These are phyloP conservation scores for Trichoderma pleuroti DNA, from an alignment of 2,329 filamentous ascomycete species.

Conservation along the genomic window DNA sequence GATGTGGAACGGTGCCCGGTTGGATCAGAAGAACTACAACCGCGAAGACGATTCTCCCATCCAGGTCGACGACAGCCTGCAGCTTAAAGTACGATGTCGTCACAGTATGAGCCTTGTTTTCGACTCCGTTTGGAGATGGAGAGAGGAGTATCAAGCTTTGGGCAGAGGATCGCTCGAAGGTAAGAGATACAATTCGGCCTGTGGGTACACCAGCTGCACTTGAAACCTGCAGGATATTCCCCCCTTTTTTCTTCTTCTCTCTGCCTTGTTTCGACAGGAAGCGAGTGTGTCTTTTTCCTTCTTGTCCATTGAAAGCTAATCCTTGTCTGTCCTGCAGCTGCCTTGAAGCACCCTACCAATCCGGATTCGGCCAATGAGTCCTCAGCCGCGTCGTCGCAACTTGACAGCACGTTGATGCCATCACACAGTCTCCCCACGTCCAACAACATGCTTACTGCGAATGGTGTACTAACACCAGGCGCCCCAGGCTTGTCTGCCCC, in stretches of 20 bases:
- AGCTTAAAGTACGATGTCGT: conserved; percentile 76
- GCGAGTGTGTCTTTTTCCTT: not conserved
- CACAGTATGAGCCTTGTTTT: conserved; percentile 85
- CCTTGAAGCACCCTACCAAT: conserved; percentile 82
- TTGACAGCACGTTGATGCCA: conserved; percentile 57
- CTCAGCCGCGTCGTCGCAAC: conserved; percentile 63
- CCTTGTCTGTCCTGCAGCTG: conserved; percentile 33
- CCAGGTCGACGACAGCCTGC: conserved; percentile 65
- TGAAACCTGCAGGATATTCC: conserved; percentile 9
- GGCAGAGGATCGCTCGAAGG: conserved; percentile 68
- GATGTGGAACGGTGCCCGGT: conserved; percentile 71
- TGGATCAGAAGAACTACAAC: conserved; percentile 48
- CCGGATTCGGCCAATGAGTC: conserved; percentile 75
- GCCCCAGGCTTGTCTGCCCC: conserved; percentile 43
- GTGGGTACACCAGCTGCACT: conserved; percentile 18
- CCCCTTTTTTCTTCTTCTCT: not conserved
- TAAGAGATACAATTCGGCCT: conserved; percentile 42
- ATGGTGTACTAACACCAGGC: conserved; percentile 52
- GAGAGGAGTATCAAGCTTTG: conserved; percentile 71
- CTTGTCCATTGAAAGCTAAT: conserved; percentile 28
- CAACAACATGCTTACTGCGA: conserved; percentile 45
- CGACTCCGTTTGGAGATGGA: conserved; percentile 82
- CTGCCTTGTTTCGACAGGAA: conserved; percentile 25
- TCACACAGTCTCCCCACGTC: conserved; percentile 39
- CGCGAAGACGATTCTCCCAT: conserved; percentile 48